Evolutionary conservation across 75 land plant species (phyloP).

Genomic region (Selaginella moellendorffii): DNA sequence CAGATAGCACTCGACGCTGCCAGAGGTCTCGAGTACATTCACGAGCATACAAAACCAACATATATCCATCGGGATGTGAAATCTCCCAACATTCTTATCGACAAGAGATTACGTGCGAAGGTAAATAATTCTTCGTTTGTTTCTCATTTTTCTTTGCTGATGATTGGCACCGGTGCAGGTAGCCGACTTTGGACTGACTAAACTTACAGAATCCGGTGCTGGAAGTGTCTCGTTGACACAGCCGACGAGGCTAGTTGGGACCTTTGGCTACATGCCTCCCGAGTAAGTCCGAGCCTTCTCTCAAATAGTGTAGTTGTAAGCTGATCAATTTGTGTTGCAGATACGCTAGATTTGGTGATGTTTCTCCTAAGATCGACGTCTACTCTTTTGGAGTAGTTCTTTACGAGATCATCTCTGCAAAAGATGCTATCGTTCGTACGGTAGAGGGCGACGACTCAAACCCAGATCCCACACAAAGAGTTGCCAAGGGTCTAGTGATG

Average conservation of each 20-base stretch:
- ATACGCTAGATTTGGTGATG: conserved; percentile 88
- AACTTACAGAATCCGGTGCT: conserved; percentile 46
- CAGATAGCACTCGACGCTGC: conserved; percentile 97
- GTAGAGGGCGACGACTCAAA: conserved; percentile 10
- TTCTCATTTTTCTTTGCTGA: not conserved
- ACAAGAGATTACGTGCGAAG: conserved; percentile 73
- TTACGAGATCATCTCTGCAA: conserved; percentile 84
- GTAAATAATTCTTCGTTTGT: conserved; percentile 16
- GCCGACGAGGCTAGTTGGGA: conserved; percentile 73
- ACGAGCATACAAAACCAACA: conserved; percentile 87
- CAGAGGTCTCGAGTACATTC: conserved; percentile 93
- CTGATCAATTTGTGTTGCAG: conserved; percentile 17
- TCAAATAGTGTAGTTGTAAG: not conserved
- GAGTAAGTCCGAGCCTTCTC: conserved; percentile 85
- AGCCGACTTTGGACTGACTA: conserved; percentile 95
- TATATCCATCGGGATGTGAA: conserved; percentile 96
- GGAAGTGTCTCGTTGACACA: conserved; percentile 28
- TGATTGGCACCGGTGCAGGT: conserved; percentile 60
- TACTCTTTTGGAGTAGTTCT: conserved; percentile 94
- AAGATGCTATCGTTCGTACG: conserved; percentile 63
- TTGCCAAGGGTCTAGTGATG: conserved; percentile 58
- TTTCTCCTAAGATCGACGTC: conserved; percentile 84
- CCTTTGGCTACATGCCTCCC: conserved; percentile 97
- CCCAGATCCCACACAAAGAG: conserved; percentile 13
- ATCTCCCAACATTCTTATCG: conserved; percentile 81